Evolutionary conservation across 176 grass and related monocot genomes (phyloP).

Genomic region (Eleusine coracana): DNA sequence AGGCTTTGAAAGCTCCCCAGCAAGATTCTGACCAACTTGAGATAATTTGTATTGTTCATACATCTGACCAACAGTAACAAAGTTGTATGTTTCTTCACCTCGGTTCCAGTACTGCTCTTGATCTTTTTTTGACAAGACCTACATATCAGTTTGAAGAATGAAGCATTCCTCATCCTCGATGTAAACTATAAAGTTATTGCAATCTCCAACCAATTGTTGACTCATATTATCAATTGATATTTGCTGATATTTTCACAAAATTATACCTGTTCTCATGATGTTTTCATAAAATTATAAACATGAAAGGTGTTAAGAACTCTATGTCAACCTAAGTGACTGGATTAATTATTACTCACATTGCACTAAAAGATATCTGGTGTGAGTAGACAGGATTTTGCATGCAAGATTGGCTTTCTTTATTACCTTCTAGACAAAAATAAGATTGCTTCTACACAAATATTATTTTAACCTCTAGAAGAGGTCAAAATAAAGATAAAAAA

Average conservation of each 20-base stretch:
- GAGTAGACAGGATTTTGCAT: not conserved
- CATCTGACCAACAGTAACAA: conserved; percentile 63
- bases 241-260: not conserved
- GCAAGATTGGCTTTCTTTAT: not conserved
- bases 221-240: not conserved
- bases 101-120: conserved; percentile 71
- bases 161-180: not conserved
- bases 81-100: conserved; percentile 52
- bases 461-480: not conserved
- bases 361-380: not conserved
- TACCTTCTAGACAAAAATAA: no score
- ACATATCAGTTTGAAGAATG: conserved; percentile 6
- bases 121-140: conserved; percentile 82
- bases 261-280: not conserved
- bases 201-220: not conserved
- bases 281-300: no score
- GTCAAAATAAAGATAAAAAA: not conserved
- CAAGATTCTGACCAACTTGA: conserved; percentile 51
- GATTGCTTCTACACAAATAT: not conserved
- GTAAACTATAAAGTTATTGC: not conserved
- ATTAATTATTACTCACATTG: not conserved
- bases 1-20: conserved; percentile 46
- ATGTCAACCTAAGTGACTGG: not conserved
- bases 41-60: conserved; percentile 52
- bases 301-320: not conserved